Conservation (phyloP, 2,329 filamentous ascomycete genomes). For the Penicillium hesseltinei region DNA sequence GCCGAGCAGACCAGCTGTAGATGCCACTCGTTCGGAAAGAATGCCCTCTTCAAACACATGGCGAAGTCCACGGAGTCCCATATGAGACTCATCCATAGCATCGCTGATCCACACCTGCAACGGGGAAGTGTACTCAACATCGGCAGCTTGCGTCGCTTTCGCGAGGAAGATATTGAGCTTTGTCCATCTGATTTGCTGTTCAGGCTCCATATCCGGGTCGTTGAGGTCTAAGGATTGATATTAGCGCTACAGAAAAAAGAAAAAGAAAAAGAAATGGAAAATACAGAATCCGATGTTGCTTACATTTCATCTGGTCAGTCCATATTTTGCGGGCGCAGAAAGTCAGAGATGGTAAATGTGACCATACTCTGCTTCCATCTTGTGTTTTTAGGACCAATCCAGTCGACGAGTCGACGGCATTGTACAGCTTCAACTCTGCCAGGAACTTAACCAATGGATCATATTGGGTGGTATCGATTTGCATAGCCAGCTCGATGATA, state of each 20-base stretch:
- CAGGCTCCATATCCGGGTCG: neutral
- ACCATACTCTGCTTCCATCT: conserved; percentile 7
- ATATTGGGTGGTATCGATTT: neutral
- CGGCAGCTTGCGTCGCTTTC: neutral
- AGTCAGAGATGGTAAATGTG: conserved; percentile 1
- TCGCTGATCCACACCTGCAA: conserved; percentile 1
- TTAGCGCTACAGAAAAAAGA: neutral
- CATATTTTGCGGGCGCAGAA: neutral
- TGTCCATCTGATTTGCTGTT: conserved; percentile 4
- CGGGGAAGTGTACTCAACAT: neutral
- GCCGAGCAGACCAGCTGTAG: neutral
- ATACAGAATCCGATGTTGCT: neutral
- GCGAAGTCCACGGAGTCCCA: conserved; percentile 1
- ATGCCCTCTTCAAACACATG: conserved; percentile 2
- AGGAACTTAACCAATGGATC: neutral
- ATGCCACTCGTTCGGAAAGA: neutral
- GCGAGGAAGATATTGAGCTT: conserved; percentile 4
- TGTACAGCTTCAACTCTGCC: conserved; percentile 2
- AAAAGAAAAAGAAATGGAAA: no score
- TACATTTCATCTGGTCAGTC: neutral
- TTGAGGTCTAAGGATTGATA: neutral
- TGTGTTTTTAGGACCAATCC: neutral
- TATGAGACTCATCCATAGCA: conserved; percentile 2
- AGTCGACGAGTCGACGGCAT: conserved; percentile 4
- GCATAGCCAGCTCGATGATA: conserved; percentile 1